phyloP scores from a whole-genome alignment of 2,329 filamentous ascomycete species.

The Emericellopsis atlantica region DNA sequence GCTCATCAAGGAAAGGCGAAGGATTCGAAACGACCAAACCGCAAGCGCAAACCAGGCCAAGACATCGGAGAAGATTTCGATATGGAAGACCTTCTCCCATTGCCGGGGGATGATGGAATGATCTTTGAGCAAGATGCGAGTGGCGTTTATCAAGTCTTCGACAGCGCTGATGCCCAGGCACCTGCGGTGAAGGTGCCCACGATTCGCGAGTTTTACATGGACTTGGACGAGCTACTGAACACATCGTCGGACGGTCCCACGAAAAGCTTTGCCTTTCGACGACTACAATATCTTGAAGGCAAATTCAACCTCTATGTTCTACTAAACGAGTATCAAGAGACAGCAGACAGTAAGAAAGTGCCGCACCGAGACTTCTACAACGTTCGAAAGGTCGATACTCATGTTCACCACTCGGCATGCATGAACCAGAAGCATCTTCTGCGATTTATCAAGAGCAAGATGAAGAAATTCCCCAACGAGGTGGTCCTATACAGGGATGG shows the following conservation, averaged over 20 bases:
- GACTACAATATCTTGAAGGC: constrained; percentile 88
- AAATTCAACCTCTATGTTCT: constrained; percentile 93
- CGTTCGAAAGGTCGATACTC: constrained; percentile 94
- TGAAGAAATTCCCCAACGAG: constrained; percentile 96
- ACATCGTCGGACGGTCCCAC: constrained; percentile 92
- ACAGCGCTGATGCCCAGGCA: constrained; percentile 47
- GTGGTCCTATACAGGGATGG: constrained; percentile 86
- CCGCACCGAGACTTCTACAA: constrained; percentile 99
- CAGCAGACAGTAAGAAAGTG: constrained; percentile 93
- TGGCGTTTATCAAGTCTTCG: constrained; percentile 88
- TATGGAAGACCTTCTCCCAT: constrained; percentile 61
- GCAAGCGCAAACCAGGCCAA: constrained; percentile 71
- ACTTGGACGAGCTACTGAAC: constrained; percentile 73
- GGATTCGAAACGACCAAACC: constrained; percentile 32
- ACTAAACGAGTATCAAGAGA: constrained; percentile 94
- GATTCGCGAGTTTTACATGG: constrained; percentile 90
- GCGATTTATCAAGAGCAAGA: constrained; percentile 98
- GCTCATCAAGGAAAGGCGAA: not conserved
- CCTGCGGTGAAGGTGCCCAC: constrained; percentile 81
- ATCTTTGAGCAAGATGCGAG: constrained; percentile 68
- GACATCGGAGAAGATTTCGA: constrained; percentile 90
- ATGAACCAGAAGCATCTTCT: constrained; percentile 99
- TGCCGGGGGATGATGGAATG: constrained; percentile 60
- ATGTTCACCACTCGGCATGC: constrained; percentile 97
- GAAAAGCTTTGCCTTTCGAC: constrained; percentile 93